Evolutionary conservation across 2,329 filamentous ascomycete species (phyloP), one percentile per base, ranked within the genome.

Genomic region (Aspergillus phoenicis): DNA sequence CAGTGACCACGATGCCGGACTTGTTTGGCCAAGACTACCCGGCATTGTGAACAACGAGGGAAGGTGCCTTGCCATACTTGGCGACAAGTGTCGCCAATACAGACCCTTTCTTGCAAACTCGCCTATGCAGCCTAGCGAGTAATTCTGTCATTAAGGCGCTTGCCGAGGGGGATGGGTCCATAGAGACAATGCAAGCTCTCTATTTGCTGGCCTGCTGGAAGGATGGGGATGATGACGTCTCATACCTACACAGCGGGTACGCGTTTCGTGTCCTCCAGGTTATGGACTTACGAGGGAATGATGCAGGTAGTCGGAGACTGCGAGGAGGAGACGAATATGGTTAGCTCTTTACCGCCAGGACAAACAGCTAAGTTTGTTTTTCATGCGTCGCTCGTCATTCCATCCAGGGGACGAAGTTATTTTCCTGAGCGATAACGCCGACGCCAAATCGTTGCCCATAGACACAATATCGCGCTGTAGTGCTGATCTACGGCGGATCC

Each of bases 11-110:
- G 33, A 63, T 48, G 20, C 58, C 61, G 41, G 58, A 63, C 28
- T 63, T 63, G 52, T 63, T 63, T 8, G 61, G 53, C 49, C 61
- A 63, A 5, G 61, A 63, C 61, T 58, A 63, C 43, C 61, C 58
- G 20, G 61, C 61, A 43, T 62, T 61, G 47, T 62, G 61, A 8
- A 62, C 58, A 30, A 62, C 61, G 30, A 62, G 58, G 10, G 61
- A 62, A 15, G 61, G 61, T 2, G 52, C 52, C 20, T 51, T 45
- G 3, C 52, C 58, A 36, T 48, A 60, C 38, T 26, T 49, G 13
- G 43, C 30, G 20, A 58, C 38, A 30, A 38, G 3, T 7, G 33
- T 38, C 33, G 3, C 33, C 33, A 7, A 38, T 38, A 38, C 33
- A 38, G 33, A 38, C 33, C 33, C 33, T 38, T 38, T 38, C 33